A percentile compares a stretch with the other conserved stretches of the same genome.
Conservation (phyloP, 2,329 filamentous ascomycete genomes). For the Ophiostoma triangulosporum region DNA sequence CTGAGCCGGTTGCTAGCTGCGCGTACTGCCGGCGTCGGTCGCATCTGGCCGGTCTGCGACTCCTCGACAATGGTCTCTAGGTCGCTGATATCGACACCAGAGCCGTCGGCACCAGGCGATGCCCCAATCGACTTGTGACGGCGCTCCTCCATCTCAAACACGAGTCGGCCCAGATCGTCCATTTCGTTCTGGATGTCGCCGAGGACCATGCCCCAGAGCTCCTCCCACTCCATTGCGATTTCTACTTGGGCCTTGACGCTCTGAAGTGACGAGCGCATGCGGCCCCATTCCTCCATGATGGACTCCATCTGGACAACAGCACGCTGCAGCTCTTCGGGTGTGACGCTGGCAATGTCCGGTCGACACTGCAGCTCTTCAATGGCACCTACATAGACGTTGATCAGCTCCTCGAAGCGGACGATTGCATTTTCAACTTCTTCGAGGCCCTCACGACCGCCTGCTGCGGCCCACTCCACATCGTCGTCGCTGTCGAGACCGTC, state of each 20-base stretch:
- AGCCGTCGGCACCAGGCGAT: conserved; percentile 43
- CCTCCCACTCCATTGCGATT: conserved; percentile 97
- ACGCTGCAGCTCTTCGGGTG: conserved; percentile 54
- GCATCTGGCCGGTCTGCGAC: conserved; percentile 27
- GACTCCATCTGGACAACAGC: conserved; percentile 83
- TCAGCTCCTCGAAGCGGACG: conserved; percentile 69
- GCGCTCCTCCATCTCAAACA: conserved; percentile 97
- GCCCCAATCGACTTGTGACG: conserved; percentile 66
- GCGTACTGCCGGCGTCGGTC: conserved; percentile 24
- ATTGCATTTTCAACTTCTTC: conserved; percentile 64
- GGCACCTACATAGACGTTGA: conserved; percentile 85
- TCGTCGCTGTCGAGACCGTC: conserved; percentile 84
- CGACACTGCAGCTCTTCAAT: conserved; percentile 82
- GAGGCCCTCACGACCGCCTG: conserved; percentile 68
- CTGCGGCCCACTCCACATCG: conserved; percentile 93
- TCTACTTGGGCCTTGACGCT: conserved; percentile 83
- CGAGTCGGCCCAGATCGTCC: conserved; percentile 45
- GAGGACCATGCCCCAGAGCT: conserved; percentile 85
- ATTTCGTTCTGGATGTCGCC: conserved; percentile 86
- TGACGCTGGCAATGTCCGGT: conserved; percentile 58
- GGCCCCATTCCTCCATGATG: conserved; percentile 72
- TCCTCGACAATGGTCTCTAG: conserved; percentile 91
- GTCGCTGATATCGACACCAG: conserved; percentile 62
- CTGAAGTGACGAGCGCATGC: conserved; percentile 64
- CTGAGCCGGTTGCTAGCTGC: conserved; percentile 55